Conservation (phyloP, 2,329 filamentous ascomycete species). For the Monascus ruber region DNA sequence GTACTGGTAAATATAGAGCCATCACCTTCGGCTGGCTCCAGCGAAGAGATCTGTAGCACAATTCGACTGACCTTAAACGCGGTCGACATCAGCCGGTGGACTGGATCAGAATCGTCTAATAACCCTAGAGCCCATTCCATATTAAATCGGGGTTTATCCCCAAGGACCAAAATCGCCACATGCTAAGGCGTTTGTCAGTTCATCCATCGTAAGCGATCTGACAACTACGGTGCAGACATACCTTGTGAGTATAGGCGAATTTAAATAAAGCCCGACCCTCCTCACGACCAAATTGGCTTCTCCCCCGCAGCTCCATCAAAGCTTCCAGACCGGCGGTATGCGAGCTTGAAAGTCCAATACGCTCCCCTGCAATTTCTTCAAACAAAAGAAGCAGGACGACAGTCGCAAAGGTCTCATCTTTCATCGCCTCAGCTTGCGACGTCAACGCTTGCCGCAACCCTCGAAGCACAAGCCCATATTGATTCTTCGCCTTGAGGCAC, state of each 20-base stretch:
- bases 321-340: conserved; percentile 26
- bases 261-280: conserved; percentile 25
- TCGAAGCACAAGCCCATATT: conserved; percentile 22
- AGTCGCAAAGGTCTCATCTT: conserved; percentile 28
- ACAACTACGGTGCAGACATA: conserved; percentile 7
- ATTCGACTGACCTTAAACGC: conserved; percentile 21
- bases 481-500: conserved; percentile 16
- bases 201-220: neutral
- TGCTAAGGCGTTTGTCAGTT: conserved; percentile 13
- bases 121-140: conserved; percentile 17
- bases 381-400: conserved; percentile 26
- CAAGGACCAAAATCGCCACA: conserved; percentile 23
- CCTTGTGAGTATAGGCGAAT: conserved; percentile 26
- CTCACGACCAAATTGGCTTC: conserved; percentile 16
- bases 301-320: conserved; percentile 22
- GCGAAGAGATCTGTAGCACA: conserved; percentile 11
- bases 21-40: conserved; percentile 5
- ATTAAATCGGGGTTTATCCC: conserved; percentile 18
- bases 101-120: conserved; percentile 17
- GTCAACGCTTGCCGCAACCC: conserved; percentile 17
- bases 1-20: neutral
- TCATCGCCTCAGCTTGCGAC: conserved; percentile 17
- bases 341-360: conserved; percentile 23
- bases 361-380: conserved; percentile 28
- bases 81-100: conserved; percentile 19